phyloP scores from a whole-genome alignment of 1,284 basidiomycete genomes.

The Gomphus bonarii region DNA sequence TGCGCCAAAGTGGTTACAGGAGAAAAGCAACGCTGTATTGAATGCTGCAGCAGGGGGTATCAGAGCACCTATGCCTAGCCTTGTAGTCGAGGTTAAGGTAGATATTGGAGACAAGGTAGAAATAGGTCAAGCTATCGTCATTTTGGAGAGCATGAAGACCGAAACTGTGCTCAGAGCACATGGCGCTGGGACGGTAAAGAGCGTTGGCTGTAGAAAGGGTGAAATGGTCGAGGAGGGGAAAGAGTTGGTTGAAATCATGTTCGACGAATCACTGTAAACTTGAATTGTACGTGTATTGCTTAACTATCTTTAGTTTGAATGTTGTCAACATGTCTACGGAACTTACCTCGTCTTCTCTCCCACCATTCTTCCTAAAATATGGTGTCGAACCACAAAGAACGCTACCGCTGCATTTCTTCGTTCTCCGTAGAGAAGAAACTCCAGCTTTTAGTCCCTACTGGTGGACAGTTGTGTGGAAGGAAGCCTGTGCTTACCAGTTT shows the following conservation, averaged over 20 bases:
- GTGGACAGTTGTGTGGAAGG: too few relatives aligned
- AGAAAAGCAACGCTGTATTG: slow-evolving; percentile 46
- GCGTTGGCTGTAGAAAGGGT: slow-evolving; percentile 68
- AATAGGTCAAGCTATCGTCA: slow-evolving; percentile 70
- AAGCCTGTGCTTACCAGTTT: too few relatives aligned
- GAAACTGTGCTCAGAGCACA: slow-evolving; percentile 78
- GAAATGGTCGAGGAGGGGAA: slow-evolving; percentile 84
- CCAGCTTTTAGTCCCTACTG: too few relatives aligned
- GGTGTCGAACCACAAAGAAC: too few relatives aligned
- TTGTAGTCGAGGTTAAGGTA: slow-evolving; percentile 80
- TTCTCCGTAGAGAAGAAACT: too few relatives aligned
- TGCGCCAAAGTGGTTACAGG: slow-evolving; percentile 55
- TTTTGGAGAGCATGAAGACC: slow-evolving; percentile 95
- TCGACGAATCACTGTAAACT: background rate
- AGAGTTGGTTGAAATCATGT: slow-evolving; percentile 48
- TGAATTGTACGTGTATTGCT: background rate
- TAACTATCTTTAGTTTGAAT: too few relatives aligned
- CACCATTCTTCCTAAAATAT: too few relatives aligned
- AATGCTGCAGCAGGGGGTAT: slow-evolving; percentile 35
- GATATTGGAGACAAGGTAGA: slow-evolving; percentile 67
- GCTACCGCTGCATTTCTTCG: too few relatives aligned
- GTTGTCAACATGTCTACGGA: too few relatives aligned
- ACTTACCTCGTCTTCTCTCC: too few relatives aligned
- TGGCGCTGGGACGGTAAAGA: slow-evolving; percentile 54
- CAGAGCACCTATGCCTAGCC: slow-evolving; percentile 74